phyloP scores from a whole-genome alignment of 1,139 yeast genomes.

The Spencermartinsiella ligniputridi region DNA sequence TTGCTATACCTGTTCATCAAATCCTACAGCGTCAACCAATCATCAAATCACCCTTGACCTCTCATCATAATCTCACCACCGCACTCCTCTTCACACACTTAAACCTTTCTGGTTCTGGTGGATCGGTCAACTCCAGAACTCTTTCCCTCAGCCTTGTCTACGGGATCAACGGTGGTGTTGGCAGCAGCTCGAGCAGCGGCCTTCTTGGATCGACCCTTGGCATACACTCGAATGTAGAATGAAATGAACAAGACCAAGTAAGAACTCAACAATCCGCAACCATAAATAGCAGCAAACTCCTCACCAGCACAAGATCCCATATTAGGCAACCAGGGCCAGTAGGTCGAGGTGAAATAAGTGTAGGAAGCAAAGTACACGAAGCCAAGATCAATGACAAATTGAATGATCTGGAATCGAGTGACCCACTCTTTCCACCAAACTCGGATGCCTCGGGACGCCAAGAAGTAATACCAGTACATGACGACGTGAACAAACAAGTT shows the following conservation, averaged over 20 bases:
- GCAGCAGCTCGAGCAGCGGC: neutral
- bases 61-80: too few relatives aligned
- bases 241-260: slow-evolving; percentile 88
- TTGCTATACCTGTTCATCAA: too few relatives aligned
- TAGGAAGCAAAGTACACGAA: slow-evolving; percentile 93
- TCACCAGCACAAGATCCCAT: slow-evolving; percentile 88
- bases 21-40: too few relatives aligned
- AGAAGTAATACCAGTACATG: slow-evolving; percentile 98
- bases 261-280: slow-evolving; percentile 83
- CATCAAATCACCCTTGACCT: too few relatives aligned
- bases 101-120: slow-evolving; percentile 11
- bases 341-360: slow-evolving; percentile 40
- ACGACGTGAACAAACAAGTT: slow-evolving; percentile 92
- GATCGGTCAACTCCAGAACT: slow-evolving; percentile 5
- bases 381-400: slow-evolving; percentile 81
- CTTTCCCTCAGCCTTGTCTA: neutral
- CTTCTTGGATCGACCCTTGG: slow-evolving; percentile 5
- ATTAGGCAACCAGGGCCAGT: slow-evolving; percentile 61
- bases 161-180: neutral
- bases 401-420: slow-evolving; percentile 91
- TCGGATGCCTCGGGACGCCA: slow-evolving; percentile 87
- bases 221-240: slow-evolving; percentile 84
- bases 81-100: too few relatives aligned
- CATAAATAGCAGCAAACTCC: slow-evolving; percentile 86
- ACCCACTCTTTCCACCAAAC: slow-evolving; percentile 99